Evolutionary conservation across 345 rosid species (phyloP), one percentile per base, ranked within the genome.

Genomic region (Psidium guajava): DNA sequence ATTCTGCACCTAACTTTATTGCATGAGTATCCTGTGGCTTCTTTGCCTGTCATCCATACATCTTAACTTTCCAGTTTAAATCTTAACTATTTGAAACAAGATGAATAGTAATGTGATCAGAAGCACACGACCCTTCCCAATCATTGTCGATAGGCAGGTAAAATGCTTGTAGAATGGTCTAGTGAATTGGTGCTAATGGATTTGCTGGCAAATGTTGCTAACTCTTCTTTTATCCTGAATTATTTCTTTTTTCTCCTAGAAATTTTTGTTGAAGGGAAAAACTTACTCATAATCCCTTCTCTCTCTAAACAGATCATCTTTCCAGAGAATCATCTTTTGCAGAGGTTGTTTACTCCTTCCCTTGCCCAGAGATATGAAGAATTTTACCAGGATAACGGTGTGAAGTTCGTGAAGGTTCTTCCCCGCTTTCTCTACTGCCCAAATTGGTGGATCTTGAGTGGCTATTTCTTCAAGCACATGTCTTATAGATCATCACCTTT

Each of bases 331-430:
- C 98, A 95, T 89, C 93, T 97, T 81, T 87, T 96, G 92, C 96
- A 90, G 93, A 95, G 99, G 90, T 81, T 95, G 88, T 97, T 97
- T 87, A 95, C 98, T 88, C 98, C 99, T 86, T 93, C 96, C 80
- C 98, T 95, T 87, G 96, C 98, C 85, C 92, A 88, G 82, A 94
- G 88, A 90, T 97, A 95, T 21, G 99, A 97, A 91, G 91, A 94
- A 49, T 88, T 97, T 5, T 97, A 97, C 91, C 91, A 95, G 88
- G 92, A 94, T 88, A 92, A 93, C 58, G 98, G 96, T 86, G 95
- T 96, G 56, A 95, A 95, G 86, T 89, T 97, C 54, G 75, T 91
- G 52, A 97, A 95, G 95, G 98, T 93, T 86, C 32, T 64, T 24
- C 86, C 59, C 82, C 86, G 83, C 82, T 69, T 28, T 47, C 82